Base-by-base conservation (phyloP, 306 rosid genomes). In the Lupinus albus region DNA sequence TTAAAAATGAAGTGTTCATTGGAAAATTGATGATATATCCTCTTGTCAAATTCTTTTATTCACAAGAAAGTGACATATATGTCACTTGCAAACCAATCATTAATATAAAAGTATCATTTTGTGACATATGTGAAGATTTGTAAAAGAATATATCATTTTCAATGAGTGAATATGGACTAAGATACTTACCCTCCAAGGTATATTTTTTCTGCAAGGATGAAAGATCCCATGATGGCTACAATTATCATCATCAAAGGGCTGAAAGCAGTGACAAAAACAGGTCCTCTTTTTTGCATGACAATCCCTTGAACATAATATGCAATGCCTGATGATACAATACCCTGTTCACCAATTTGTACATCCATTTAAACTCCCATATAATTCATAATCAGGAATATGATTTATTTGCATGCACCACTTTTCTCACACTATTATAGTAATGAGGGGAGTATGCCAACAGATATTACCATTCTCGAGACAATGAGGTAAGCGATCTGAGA, bases 231-330 rank as follows among this genome's bases (percentile, higher is more conserved):
- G 36, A 84, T 58, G 1, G 97, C 97, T 0, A 87, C 96, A 30
- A 93, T 86, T 79, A 93, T 88, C 97, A 90, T 90, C 90, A 89
- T 90, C 57, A 93, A 73, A 70, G 99, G 99, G 76, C 97, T 90
- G 60, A 93, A 93, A 65, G 99, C 93, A 1, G 99, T 90, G 6
- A 79, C 97, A n/a, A 93, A 93, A 47, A 93, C 99, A 1, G 97
- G 99, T 3, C 99, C 99, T 79, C 86, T 85, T 64, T 83, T 86
- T 78, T 86, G 74, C 89, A 84, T 86, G 10, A 93, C 93, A 17
- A 86, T 61, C 38, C 99, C 99, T 85, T 93, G 99, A 66, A 90
- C 99, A 74, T 76, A 80, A 70, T 77, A 79, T 7, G 89, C 81
- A 21, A 90, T 62, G 55, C 92, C 79, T 5, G 96, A 82, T 38